Base-by-base conservation (phyloP, 768 basidiomycete species). In the Hebeloma cylindrosporum region DNA sequence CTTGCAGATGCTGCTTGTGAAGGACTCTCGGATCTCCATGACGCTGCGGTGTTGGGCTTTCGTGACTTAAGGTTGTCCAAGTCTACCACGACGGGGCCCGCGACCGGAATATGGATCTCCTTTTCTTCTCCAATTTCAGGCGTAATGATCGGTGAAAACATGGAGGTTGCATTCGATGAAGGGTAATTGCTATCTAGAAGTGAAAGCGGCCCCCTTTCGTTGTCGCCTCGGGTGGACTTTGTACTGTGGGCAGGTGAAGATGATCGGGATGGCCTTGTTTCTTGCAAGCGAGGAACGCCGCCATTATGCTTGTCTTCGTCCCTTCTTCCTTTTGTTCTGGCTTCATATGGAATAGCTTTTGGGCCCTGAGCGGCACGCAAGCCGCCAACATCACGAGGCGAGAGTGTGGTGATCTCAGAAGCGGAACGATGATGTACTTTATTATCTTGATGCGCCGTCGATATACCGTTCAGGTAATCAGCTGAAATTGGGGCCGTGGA, bases 51-150 rank as follows among this genome's bases (percentile, higher is more conserved):
- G 28, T 34, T 39, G 17, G 39, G 36, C 42, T 43, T 58, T 42
- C 31, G 35, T 20, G 48, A 42, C 36, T 45, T 14, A 16, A 42
- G 28, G 48, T 35, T 22, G 68, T 66, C 40, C 63, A 83, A 59
- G 45, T 66, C 75, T 50, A 82, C 67, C 23, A 85, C 68, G 10
- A 84, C 73, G 29, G 85, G 83, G 25, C 77, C 75, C 37, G 82
- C 81, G 30, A 86, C 82, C 26, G 78, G 80, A 28, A 72, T 65
- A 50, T 68, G 68, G 47, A 85, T 74, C 48, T 79, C 73, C 56
- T 84, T 85, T 45, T 66, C 65, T 52, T 83, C 71, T 33, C 84
- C 83, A 51, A 84, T 82, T 51, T 68, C 73, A 17, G 83, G 83
- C 17, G 84, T 86, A 25, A 72, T 61, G 48, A 78, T 70, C 40